Evolutionary conservation across 192 early-diverging fungal species (phyloP).

Genomic region (Coemansia asiatica): DNA sequence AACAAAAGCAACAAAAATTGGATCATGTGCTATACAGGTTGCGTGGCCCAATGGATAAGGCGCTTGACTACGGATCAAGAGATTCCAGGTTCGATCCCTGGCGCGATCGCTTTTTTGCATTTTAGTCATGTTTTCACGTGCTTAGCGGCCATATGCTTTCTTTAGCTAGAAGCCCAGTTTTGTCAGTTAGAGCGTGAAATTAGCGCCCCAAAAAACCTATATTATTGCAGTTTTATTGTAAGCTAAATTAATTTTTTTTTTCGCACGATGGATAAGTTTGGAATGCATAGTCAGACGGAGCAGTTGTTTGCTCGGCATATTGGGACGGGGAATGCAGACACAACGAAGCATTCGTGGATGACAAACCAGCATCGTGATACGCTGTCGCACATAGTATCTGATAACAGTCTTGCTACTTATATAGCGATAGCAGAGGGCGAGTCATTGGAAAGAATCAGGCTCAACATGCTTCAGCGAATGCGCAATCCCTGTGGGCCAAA

Average conservation of each 20-base stretch:
- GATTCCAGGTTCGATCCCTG: slow-evolving; percentile 29
- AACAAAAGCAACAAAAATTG: no score
- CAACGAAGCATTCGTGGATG: slow-evolving; percentile 47
- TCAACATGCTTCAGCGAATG: slow-evolving; percentile 48
- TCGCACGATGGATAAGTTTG: slow-evolving; percentile 48
- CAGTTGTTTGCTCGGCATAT: slow-evolving; percentile 44
- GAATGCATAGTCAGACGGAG: slow-evolving; percentile 57
- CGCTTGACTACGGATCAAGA: slow-evolving; percentile 27
- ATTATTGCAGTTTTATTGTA: no score
- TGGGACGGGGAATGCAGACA: slow-evolving; percentile 53
- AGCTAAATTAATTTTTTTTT: not conserved
- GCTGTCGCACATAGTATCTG: slow-evolving; percentile 42
- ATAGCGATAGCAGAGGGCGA: slow-evolving; percentile 50
- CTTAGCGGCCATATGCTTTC: not conserved
- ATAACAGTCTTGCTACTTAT: slow-evolving; percentile 42
- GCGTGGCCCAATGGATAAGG: slow-evolving; percentile 30
- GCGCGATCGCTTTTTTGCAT: slow-evolving; percentile 12
- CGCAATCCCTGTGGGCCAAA: slow-evolving; percentile 32
- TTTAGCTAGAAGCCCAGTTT: not conserved
- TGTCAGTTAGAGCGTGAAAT: no score
- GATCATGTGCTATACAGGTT: not conserved
- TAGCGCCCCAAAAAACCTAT: no score
- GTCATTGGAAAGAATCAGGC: slow-evolving; percentile 21
- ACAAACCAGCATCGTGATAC: slow-evolving; percentile 56
- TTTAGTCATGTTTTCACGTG: slow-evolving; percentile 11